Evolutionary conservation across 345 rosid genomes (phyloP).

Genomic region (Microcos paniculata): DNA sequence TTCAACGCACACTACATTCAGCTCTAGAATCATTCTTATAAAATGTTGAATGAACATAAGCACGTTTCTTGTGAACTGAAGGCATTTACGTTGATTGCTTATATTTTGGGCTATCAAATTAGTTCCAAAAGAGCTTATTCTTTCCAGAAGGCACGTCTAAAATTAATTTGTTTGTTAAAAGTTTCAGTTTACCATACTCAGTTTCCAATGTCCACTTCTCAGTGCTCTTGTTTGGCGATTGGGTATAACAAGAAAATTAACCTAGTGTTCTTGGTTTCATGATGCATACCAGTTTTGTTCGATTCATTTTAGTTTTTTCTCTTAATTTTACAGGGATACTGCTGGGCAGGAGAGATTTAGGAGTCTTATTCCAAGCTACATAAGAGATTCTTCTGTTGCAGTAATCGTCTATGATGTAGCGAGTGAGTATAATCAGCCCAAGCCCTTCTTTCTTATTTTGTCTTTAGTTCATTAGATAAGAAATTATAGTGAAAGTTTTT

Average conservation of each 20-base stretch:
- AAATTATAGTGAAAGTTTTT: background rate
- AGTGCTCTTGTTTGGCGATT: background rate
- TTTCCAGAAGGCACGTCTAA: background rate
- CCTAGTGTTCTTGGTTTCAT: background rate
- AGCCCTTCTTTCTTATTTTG: background rate
- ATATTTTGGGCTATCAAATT: background rate
- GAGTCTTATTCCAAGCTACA: slow-evolving; percentile 94
- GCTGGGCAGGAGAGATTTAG: slow-evolving; percentile 97
- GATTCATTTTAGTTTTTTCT: slow-evolving; percentile 2
- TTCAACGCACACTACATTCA: background rate
- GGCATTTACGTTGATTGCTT: background rate
- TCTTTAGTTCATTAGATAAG: background rate
- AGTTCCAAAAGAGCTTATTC: background rate
- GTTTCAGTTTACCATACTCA: background rate
- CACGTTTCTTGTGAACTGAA: background rate
- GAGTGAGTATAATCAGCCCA: slow-evolving; percentile 44
- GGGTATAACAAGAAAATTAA: background rate
- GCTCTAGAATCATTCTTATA: background rate
- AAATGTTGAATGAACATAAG: background rate
- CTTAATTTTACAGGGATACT: slow-evolving; percentile 66
- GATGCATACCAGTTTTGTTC: background rate
- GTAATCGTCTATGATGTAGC: slow-evolving; percentile 93
- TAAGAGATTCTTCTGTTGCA: slow-evolving; percentile 94
- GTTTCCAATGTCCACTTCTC: background rate
- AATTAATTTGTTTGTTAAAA: too few relatives aligned